phyloP scores from a whole-genome alignment of 2,329 filamentous ascomycete species.

The Pseudogymnoascus sp. region DNA sequence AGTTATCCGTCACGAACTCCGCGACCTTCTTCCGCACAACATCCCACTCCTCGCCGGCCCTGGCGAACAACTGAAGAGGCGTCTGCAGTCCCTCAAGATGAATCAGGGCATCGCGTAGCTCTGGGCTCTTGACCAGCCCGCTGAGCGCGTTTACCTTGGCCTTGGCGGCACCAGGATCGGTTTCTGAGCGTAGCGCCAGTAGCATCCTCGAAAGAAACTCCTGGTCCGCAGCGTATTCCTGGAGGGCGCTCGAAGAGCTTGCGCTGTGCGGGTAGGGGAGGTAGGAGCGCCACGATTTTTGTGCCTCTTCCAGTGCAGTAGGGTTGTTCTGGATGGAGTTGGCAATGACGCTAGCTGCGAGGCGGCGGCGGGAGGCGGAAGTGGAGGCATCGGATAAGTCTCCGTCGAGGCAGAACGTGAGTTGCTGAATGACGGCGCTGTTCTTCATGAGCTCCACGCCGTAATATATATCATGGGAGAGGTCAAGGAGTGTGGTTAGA shows the following conservation, averaged over 20 bases:
- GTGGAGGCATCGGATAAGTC: neutral
- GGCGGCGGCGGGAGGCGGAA: constrained; percentile 29
- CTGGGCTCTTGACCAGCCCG: constrained; percentile 47
- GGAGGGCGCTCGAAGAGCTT: neutral
- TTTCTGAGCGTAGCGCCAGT: constrained; percentile 15
- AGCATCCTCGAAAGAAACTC: neutral
- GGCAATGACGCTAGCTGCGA: constrained; percentile 51
- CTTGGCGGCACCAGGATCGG: constrained; percentile 25
- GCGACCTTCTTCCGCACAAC: constrained; percentile 47
- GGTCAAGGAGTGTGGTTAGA: constrained; percentile 52
- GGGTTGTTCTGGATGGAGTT: constrained; percentile 59
- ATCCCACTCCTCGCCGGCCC: constrained; percentile 41
- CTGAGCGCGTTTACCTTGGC: constrained; percentile 43
- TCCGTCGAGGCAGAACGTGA: constrained; percentile 48
- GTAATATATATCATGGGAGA: constrained; percentile 64
- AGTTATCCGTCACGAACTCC: constrained; percentile 55
- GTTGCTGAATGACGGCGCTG: constrained; percentile 42
- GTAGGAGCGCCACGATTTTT: constrained; percentile 37
- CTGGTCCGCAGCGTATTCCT: constrained; percentile 2
- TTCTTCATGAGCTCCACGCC: constrained; percentile 56
- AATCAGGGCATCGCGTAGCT: constrained; percentile 50
- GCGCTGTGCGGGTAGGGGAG: constrained; percentile 22
- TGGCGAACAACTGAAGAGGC: constrained; percentile 46
- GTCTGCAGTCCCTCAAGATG: constrained; percentile 44
- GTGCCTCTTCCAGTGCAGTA: constrained; percentile 47